Percentiles rank a stretch among this genome's conserved stretches.
These are phyloP conservation scores for Juncus inflexus DNA, from an alignment of 176 grass and related monocot genomes.

Conservation along the genomic window DNA sequence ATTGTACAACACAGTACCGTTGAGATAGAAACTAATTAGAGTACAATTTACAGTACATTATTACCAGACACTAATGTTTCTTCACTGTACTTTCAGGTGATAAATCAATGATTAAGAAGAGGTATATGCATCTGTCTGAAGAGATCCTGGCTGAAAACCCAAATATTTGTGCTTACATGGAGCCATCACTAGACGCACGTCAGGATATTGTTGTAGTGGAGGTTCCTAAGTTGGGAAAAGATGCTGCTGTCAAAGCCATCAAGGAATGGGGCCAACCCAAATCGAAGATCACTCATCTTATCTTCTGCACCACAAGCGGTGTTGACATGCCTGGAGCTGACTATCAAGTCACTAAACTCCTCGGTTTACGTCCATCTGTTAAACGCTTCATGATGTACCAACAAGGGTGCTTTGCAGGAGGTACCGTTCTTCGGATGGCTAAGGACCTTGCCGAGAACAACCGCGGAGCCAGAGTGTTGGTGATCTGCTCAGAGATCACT, in stretches of 20 bases:
- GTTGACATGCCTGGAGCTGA: conserved; percentile 23
- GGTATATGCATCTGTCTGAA: conserved; percentile 18
- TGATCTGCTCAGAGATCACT: background rate
- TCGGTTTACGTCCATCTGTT: conserved; percentile 25
- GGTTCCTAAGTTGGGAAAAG: too few species aligned
- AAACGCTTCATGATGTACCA: conserved; percentile 31
- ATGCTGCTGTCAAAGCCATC: too few species aligned
- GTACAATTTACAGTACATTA: too few species aligned
- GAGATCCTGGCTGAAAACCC: conserved; percentile 8
- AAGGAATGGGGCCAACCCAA: background rate
- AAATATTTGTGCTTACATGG: too few species aligned
- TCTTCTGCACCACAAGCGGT: conserved; percentile 28
- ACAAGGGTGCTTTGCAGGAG: conserved; percentile 24
- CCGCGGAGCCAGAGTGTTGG: conserved; percentile 11
- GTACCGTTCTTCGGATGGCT: conserved; percentile 25
- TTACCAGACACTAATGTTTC: too few species aligned
- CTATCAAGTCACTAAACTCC: conserved; percentile 26
- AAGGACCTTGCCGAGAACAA: conserved; percentile 31
- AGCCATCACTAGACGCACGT: too few species aligned
- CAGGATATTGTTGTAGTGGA: too few species aligned
- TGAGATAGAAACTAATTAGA: too few species aligned
- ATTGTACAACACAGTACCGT: background rate
- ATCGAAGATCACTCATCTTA: conserved; percentile 20
- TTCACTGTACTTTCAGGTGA: too few species aligned
- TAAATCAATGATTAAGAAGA: conserved; percentile 23